Base-by-base conservation (phyloP, 1,139 yeast genomes). In the Blastobotrys petasosporus region DNA sequence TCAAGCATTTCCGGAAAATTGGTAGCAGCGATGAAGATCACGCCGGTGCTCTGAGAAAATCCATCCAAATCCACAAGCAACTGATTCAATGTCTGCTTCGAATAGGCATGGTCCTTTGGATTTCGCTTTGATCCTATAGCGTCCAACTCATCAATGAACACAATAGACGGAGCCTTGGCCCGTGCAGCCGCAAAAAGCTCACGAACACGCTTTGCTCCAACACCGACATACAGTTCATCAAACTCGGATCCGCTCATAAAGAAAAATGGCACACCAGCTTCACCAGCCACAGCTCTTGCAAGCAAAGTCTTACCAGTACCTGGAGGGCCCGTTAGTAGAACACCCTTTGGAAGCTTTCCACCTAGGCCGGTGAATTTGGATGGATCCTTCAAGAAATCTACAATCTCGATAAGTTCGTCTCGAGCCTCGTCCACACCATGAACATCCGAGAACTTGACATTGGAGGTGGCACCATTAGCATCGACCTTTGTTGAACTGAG, bases 381-480 rank as follows among this genome's bases (percentile, higher is more conserved):
- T 12, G 99, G 98, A 63, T 94, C 97, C 63, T 87, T 88, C 62
- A 94, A 76, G 61, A 94, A 94, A 50, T 90, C 97, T 8, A 94
- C 99, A 59, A 92, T 86, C 66, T 92, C 99, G 66, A 90, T 96
- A 53, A 92, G 75, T 67, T 94, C 98, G 4, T 94, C 90, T 61
- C 97, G 80, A 11, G 99, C 98, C 69, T 94, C 99, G 65, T 94
- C 99, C 54, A 94, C 95, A 44, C 99, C 99, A 62, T 92, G 86
- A 32, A 94, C 97, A 64, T 94, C 99, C 40, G 79, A 77, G 64
- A 94, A 94, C 61, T 80, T 80, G 39, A 90, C 97, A 36, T 86
- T 85, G 9, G 94, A 85, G 62, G 86, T 86, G 40, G 87, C 92
- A 59, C 92, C 96, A 42, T 65, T 61, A 38, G 62, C 55, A 45